Base-by-base conservation (phyloP, 2,329 filamentous ascomycete genomes). In the Colletotrichum costaricense region DNA sequence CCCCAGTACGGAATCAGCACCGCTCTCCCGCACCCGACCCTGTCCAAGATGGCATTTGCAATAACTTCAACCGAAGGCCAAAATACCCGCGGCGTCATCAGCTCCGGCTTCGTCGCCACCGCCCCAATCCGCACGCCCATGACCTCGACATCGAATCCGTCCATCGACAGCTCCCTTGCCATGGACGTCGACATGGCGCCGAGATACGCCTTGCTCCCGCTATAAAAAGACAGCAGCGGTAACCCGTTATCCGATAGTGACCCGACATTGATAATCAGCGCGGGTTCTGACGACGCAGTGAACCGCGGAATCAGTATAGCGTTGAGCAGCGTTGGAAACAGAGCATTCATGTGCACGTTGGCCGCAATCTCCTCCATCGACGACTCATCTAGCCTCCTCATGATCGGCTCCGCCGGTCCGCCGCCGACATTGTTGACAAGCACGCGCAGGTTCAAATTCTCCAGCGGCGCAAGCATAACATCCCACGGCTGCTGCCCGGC, bases 401-500 rank as follows among this genome's bases (percentile, higher is more conserved):
- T 42, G 24, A 72, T 58, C 24, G 67, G 68, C 5, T n/a, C 28
- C 28, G 42, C 49, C 14, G 54, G 59, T 22, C 54, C 35, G 12
- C 72, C 72, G 55, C 76, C 76, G 19, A 75, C 76, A 38, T 77
- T 77, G 46, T 77, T 77, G 67, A 77, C 60, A 38, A 77, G 67
- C 28, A 77, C 75, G 22, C 73, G 73, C 52, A 77, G 55, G 59
- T 76, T 77, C 60, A 77, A 42, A 16, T 38, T 63, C 19, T 74
- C 64, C 12, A 75, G 35, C 22, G 69, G 8, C 26, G 60, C 73
- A 46, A 74, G 35, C 67, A 74, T 67, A 33, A 70, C 70, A 8
- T 67, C 68, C 55, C 73, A 71, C 42, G 75, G 59, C 28, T 52
- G 57, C 16, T 38, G 38, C 1, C 54, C 62, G 2, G 28, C 49